Base-by-base conservation (phyloP, 352 stramenopile genomes). In the Phytopythium delawarense region DNA sequence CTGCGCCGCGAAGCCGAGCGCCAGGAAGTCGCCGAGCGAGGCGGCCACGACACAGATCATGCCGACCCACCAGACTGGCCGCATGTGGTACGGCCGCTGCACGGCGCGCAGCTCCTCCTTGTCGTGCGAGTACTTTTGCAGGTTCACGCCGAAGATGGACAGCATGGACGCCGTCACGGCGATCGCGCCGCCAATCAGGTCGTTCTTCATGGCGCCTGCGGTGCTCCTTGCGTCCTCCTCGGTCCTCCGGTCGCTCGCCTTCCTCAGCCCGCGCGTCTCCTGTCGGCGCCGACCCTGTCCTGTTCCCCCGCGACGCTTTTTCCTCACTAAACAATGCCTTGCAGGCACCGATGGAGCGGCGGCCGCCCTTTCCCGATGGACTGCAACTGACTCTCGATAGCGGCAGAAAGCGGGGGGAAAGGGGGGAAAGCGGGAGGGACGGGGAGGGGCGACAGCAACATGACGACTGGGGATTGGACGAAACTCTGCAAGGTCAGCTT, bases 41-140 rank as follows among this genome's bases (percentile, higher is more conserved):
- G 84, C 89, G 7, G 74, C 62, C 32, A 97, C 81, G 20, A 97
- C 85, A 66, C 84, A 88, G 30, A 94, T 59, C 79, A 97, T 92
- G 21, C 89, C 89, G 40, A 96, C 72, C 83, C 87, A 93, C 89
- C 89, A 97, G 35, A 96, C 65, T 20, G 89, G 89, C 6, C 89
- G 88, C 68, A 76, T 60, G 44, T 82, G 76, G 77, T 96, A 97
- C 25, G 89, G 74, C n/a, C 86, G 78, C 50, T 68, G 84, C 54
- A 85, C 75, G 42, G 78, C 72, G 21, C 81, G 81, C 59, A 76
- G 62, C 54, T 89, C 87, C 63, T 97, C 89, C 64, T 91, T 86
- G 67, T 94, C 81, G 59, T 96, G 88, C 53, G 80, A 93, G 63
- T 95, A 94, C 72, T 97, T 97, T 69, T 97, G 88, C 61, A 96